Conservation (phyloP, 225 moss, liverwort and hornwort species). For the Pseudoscleropodium purum region DNA sequence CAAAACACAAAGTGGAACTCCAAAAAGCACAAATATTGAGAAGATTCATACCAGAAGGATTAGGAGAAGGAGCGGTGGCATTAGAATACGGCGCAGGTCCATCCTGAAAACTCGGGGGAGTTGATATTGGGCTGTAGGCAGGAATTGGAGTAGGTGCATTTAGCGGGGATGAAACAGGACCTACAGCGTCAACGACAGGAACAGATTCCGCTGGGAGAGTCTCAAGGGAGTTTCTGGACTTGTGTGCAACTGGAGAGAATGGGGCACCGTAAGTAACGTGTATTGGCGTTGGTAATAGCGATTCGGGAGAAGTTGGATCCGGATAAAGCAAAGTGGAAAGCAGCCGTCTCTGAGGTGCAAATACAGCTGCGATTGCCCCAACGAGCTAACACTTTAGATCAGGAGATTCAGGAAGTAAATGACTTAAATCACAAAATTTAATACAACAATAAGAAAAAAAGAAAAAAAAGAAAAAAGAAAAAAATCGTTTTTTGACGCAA, state of each 20-base stretch:
- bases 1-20: background rate
- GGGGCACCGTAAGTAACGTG: background rate
- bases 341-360: constrained; percentile 28
- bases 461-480: background rate
- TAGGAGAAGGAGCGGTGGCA: constrained; percentile 28
- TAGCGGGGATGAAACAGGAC: background rate
- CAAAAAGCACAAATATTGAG: background rate
- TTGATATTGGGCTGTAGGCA: background rate
- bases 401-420: background rate
- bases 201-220: background rate
- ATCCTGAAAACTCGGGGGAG: constrained; percentile 11
- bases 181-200: background rate
- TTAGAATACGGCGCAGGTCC: constrained; percentile 19
- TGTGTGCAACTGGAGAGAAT: background rate
- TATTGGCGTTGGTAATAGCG: constrained; percentile 5
- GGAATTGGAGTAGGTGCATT: constrained; percentile 6
- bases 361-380: constrained; percentile 21
- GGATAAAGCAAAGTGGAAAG: constrained; percentile 13
- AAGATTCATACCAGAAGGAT: constrained; percentile 17
- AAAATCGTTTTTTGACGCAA: background rate
- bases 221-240: constrained; percentile 1
- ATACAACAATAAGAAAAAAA: too few relatives aligned
- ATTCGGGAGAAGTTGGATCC: constrained; percentile 6
- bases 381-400: background rate
- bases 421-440: background rate